Evolutionary conservation across 2,329 filamentous ascomycete genomes (phyloP).

Genomic region (Penicillium polonicum): DNA sequence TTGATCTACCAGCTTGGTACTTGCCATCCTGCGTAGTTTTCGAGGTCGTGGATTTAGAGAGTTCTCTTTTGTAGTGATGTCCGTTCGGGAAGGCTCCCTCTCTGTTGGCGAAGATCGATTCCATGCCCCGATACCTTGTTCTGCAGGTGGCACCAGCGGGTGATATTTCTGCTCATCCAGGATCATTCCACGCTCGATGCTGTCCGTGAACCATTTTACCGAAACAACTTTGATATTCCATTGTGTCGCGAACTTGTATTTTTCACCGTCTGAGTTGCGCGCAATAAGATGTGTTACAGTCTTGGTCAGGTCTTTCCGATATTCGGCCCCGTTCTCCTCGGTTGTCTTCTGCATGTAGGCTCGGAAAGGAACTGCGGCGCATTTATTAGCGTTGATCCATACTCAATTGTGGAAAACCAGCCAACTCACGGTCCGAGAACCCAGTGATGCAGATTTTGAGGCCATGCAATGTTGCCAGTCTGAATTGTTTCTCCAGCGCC

Average conservation of each 20-base stretch:
- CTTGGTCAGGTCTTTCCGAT: slow-evolving; percentile 83
- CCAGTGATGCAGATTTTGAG: slow-evolving; percentile 68
- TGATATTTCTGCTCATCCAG: slow-evolving; percentile 85
- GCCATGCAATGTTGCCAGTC: slow-evolving; percentile 47
- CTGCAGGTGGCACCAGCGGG: slow-evolving; percentile 64
- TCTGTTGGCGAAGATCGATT: slow-evolving; percentile 47
- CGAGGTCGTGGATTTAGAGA: slow-evolving; percentile 61
- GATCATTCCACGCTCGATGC: slow-evolving; percentile 81
- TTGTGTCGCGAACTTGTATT: slow-evolving; percentile 80
- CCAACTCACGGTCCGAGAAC: slow-evolving; percentile 61
- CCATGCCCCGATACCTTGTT: slow-evolving; percentile 79
- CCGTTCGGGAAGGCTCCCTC: slow-evolving; percentile 14
- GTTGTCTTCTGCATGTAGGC: slow-evolving; percentile 68
- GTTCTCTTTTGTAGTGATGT: slow-evolving; percentile 43
- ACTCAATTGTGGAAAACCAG: slow-evolving; percentile 12
- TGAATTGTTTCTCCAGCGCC: slow-evolving; percentile 62
- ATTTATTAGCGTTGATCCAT: slow-evolving; percentile 8
- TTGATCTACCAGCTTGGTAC: slow-evolving; percentile 76
- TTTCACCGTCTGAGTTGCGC: slow-evolving; percentile 74
- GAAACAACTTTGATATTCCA: slow-evolving; percentile 82
- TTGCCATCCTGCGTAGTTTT: slow-evolving; percentile 85
- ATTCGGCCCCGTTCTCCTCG: slow-evolving; percentile 70
- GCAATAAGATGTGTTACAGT: slow-evolving; percentile 86
- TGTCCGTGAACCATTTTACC: slow-evolving; percentile 81
- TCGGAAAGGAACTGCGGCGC: slow-evolving; percentile 59